Conservation (phyloP, 2,329 filamentous ascomycete species). For the Xylariaceae sp. region DNA sequence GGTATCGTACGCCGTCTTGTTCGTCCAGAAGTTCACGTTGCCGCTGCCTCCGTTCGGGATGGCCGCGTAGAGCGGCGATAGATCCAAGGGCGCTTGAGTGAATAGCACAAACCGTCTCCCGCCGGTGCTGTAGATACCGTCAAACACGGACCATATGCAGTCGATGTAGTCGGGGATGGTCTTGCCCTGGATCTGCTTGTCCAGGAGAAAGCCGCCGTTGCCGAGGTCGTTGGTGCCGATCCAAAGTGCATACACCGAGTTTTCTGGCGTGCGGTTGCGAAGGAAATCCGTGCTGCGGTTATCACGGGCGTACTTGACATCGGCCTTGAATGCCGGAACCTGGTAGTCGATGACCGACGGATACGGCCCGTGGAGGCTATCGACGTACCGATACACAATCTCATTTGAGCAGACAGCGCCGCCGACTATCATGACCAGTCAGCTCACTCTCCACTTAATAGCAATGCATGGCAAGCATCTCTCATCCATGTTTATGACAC, state of each 20-base stretch:
- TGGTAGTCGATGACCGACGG: slow-evolving; percentile 60
- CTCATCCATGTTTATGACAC: neutral
- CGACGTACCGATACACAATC: slow-evolving; percentile 52
- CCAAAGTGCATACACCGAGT: slow-evolving; percentile 71
- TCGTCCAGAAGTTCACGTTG: slow-evolving; percentile 41
- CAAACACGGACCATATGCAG: slow-evolving; percentile 61
- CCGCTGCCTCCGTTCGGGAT: slow-evolving; percentile 37
- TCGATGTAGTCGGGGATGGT: slow-evolving; percentile 57
- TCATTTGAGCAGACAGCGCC: slow-evolving; percentile 69
- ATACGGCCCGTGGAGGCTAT: slow-evolving; percentile 47
- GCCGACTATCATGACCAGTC: slow-evolving; percentile 37
- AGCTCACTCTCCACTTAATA: neutral
- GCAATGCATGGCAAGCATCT: too few species aligned
- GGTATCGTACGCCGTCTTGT: slow-evolving; percentile 42
- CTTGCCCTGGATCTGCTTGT: slow-evolving; percentile 54
- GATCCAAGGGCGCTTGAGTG: slow-evolving; percentile 62
- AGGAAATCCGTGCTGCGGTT: slow-evolving; percentile 34
- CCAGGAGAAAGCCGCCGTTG: slow-evolving; percentile 57
- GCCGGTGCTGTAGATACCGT: slow-evolving; percentile 58
- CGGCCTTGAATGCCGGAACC: slow-evolving; percentile 50
- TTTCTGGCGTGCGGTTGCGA: slow-evolving; percentile 41
- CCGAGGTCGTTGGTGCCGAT: slow-evolving; percentile 80
- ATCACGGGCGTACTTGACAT: slow-evolving; percentile 33
- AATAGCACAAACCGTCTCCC: slow-evolving; percentile 67
- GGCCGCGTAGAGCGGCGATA: slow-evolving; percentile 60